These are phyloP conservation scores for Lepidium africanum DNA, from an alignment of 345 rosid species.

Conservation along the genomic window DNA sequence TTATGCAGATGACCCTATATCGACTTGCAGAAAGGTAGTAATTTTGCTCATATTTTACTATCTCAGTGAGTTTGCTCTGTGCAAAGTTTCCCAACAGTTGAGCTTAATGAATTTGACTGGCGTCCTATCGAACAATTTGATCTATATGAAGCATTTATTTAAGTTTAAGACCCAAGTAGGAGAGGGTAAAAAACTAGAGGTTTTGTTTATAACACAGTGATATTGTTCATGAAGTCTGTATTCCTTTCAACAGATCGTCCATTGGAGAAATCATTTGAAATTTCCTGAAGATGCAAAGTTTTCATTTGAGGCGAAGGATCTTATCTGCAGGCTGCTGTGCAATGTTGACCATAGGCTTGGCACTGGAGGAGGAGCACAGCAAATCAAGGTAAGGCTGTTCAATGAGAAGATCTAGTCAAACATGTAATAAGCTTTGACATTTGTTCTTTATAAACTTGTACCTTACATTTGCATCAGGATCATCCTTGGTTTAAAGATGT, in stretches of 20 bases:
- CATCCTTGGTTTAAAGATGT: constrained; percentile 88
- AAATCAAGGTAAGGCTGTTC: constrained; percentile 65
- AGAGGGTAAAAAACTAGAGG: not conserved
- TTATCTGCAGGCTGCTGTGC: constrained; percentile 74
- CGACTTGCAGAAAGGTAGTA: constrained; percentile 85
- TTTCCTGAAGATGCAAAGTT: constrained; percentile 80
- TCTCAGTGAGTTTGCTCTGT: not conserved
- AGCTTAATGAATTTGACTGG: not conserved
- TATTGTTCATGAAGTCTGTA: constrained; percentile 1
- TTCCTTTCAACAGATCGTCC: constrained; percentile 58
- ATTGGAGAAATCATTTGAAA: constrained; percentile 81
- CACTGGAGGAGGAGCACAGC: constrained; percentile 73
- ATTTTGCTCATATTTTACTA: constrained; percentile 11
- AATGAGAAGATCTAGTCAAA: constrained; percentile 1
- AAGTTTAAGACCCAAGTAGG: not conserved
- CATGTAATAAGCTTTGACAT: constrained; percentile 1
- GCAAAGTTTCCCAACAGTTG: not conserved
- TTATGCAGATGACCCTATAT: constrained; percentile 88
- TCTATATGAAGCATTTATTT: not conserved
- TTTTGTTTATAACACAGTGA: constrained; percentile 11
- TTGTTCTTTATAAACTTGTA: constrained; percentile 13
- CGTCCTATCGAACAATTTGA: not conserved
- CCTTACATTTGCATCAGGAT: constrained; percentile 41
- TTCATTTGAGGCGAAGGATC: constrained; percentile 77
- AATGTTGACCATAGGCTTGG: constrained; percentile 90